phyloP scores from a whole-genome alignment of 768 basidiomycete species.

The Leccinellum luteum region DNA sequence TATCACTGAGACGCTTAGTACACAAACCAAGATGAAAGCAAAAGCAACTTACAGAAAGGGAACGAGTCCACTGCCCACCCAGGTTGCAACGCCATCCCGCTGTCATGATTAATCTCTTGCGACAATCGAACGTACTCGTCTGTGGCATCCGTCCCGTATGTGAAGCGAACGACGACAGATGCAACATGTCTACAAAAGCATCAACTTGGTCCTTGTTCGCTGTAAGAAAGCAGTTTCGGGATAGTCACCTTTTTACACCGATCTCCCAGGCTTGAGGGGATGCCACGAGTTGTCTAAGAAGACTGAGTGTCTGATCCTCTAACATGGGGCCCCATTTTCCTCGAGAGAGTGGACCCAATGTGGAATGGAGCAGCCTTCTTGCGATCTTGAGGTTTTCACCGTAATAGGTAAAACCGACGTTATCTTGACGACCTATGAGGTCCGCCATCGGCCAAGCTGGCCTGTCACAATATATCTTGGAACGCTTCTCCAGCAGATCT shows the following conservation, averaged over 20 bases:
- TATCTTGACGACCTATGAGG: slow-evolving; percentile 39
- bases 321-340: slow-evolving; percentile 1
- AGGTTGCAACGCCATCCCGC: slow-evolving; percentile 25
- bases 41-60: slow-evolving; percentile 33
- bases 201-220: neutral
- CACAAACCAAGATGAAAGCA: neutral
- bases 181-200: slow-evolving; percentile 30
- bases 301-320: slow-evolving; percentile 2
- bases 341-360: slow-evolving; percentile 26
- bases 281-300: slow-evolving; percentile 1
- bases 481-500: slow-evolving; percentile 46
- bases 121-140: slow-evolving; percentile 28
- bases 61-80: slow-evolving; percentile 41
- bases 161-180: slow-evolving; percentile 36
- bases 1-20: neutral
- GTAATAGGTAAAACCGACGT: slow-evolving; percentile 34
- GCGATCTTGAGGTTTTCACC: slow-evolving; percentile 30
- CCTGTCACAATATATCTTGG: slow-evolving; percentile 47
- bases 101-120: slow-evolving; percentile 31
- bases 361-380: slow-evolving; percentile 39
- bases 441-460: slow-evolving; percentile 46
- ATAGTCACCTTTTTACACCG: neutral
- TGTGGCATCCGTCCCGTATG: slow-evolving; percentile 40
- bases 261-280: neutral
- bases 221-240: neutral